Conservation (phyloP, 2,329 filamentous ascomycete species). For the Cordyceps tenuipes region DNA sequence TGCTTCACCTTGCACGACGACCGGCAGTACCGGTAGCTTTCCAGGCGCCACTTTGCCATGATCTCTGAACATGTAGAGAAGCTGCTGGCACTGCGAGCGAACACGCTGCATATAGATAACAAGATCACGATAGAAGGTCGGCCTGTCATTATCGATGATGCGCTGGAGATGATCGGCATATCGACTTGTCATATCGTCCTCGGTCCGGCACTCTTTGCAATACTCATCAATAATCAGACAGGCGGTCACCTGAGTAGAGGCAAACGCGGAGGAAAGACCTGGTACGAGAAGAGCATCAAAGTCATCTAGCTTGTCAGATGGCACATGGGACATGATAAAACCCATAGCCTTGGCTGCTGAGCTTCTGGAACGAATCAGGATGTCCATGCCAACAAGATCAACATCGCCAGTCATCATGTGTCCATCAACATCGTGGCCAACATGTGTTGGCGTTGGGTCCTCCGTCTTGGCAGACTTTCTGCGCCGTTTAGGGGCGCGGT, state of each 20-base stretch:
- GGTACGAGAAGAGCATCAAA: conserved; percentile 60
- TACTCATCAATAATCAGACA: conserved; percentile 85
- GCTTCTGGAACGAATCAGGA: conserved; percentile 82
- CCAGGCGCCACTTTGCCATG: conserved; percentile 70
- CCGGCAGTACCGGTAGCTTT: conserved; percentile 72
- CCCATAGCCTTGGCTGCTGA: conserved; percentile 81
- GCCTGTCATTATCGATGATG: conserved; percentile 75
- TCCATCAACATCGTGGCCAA: conserved; percentile 92
- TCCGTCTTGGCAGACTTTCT: conserved; percentile 80
- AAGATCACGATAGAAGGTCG: conserved; percentile 78
- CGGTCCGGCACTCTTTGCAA: conserved; percentile 48
- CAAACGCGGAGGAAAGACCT: conserved; percentile 62
- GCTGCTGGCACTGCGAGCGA: conserved; percentile 80
- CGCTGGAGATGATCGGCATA: conserved; percentile 60
- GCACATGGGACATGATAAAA: conserved; percentile 69
- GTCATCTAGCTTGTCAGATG: conserved; percentile 50
- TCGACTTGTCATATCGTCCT: conserved; percentile 32
- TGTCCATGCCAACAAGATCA: conserved; percentile 84
- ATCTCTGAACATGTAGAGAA: conserved; percentile 87
- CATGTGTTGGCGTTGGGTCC: conserved; percentile 50
- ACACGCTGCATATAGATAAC: conserved; percentile 84
- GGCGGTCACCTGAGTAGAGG: conserved; percentile 78
- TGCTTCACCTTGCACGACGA: conserved; percentile 87
- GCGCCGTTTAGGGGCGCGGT: conserved; percentile 64
- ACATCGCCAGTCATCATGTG: conserved; percentile 97